Evolutionary conservation across 169 alveolate species (phyloP).

Genomic region (Besnoitia besnoiti): DNA sequence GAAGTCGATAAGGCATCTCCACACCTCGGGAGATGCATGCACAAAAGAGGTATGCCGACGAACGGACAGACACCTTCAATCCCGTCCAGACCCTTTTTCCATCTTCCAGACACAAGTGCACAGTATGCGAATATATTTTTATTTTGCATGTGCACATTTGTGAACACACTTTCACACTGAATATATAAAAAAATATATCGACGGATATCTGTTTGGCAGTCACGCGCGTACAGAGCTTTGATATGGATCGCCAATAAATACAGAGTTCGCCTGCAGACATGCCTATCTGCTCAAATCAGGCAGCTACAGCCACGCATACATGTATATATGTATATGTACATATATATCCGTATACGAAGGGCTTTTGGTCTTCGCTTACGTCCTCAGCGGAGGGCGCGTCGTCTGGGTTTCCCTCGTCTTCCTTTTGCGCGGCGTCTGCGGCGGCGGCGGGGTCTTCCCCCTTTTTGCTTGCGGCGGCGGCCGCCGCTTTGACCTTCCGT

Average conservation of each 20-base stretch:
- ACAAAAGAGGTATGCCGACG: not conserved
- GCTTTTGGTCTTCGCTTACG: conserved; percentile 35
- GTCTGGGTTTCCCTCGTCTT: conserved; percentile 29
- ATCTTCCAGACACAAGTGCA: not conserved
- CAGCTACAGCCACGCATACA: too few species aligned
- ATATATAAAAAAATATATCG: too few species aligned
- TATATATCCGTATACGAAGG: too few species aligned
- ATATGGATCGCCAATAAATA: too few species aligned
- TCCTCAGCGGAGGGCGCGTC: conserved; percentile 55
- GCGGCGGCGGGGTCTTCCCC: conserved; percentile 19
- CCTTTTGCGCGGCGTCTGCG: not conserved
- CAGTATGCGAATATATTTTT: too few species aligned
- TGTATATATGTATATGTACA: not conserved
- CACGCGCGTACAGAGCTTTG: too few species aligned
- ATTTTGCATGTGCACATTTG: too few species aligned
- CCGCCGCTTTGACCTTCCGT: not conserved
- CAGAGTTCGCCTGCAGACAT: too few species aligned
- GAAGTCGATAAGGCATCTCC: too few species aligned
- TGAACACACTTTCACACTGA: too few species aligned
- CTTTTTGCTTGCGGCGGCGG: conserved; percentile 14
- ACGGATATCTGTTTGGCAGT: too few species aligned
- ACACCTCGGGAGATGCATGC: not conserved
- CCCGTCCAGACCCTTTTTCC: not conserved
- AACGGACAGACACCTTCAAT: not conserved
- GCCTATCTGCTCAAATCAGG: too few species aligned